Evolutionary conservation across 73 alveolate genomes (phyloP).

Genomic region (Uronychia binucleata): DNA sequence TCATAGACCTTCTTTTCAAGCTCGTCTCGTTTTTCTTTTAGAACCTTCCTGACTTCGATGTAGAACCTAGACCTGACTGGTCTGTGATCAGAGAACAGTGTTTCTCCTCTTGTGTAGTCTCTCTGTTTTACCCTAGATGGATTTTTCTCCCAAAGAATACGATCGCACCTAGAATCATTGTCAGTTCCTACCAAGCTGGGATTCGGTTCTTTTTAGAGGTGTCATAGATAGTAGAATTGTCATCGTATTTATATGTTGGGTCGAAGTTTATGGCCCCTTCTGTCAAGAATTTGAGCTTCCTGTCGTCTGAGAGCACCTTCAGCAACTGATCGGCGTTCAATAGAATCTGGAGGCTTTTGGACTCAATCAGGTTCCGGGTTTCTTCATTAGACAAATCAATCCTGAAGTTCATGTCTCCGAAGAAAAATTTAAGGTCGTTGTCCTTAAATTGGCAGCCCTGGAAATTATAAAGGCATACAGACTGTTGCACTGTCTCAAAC

Average conservation of each 20-base stretch:
- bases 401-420: constrained; percentile 96
- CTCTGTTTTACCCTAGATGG: constrained; percentile 14
- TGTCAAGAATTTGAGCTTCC: constrained; percentile 65
- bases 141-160: constrained; percentile 65
- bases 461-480: constrained; percentile 32
- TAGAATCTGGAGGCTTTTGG: constrained; percentile 40
- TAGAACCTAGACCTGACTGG: constrained; percentile 76
- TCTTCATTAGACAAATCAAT: constrained; percentile 67
- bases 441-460: constrained; percentile 46
- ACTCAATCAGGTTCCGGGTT: constrained; percentile 58
- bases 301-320: constrained; percentile 62
- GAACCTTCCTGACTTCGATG: constrained; percentile 67
- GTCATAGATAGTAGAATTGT: constrained; percentile 54
- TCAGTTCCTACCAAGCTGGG: constrained; percentile 84
- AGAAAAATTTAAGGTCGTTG: constrained; percentile 86
- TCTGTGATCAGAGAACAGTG: constrained; percentile 90
- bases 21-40: constrained; percentile 49
- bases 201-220: constrained; percentile 77
- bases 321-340: constrained; percentile 73
- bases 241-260: constrained; percentile 93
- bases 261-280: constrained; percentile 87
- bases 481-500: constrained; percentile 65
- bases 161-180: constrained; percentile 59
- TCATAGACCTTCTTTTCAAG: constrained; percentile 18
- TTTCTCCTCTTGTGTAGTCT: constrained; percentile 79